Base-by-base conservation (phyloP, 2,329 filamentous ascomycete species). In the Colletotrichum tanaceti region DNA sequence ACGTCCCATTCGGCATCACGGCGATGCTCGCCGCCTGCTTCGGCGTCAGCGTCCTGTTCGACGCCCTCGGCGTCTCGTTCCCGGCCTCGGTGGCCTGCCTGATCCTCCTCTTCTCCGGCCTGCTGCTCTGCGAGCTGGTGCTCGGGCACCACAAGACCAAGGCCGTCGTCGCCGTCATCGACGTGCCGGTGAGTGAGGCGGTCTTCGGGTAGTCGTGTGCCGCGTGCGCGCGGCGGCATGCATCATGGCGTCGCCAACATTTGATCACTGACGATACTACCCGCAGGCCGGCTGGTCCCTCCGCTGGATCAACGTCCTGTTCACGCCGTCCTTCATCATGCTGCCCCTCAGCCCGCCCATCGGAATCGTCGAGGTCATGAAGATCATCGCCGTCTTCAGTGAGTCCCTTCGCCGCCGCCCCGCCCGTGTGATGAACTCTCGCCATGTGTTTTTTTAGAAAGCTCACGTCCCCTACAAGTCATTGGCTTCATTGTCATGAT, bases 321-420 rank as follows among this genome's bases (percentile, higher is more conserved):
- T 89, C 72, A 87, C 84, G 3, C 87, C 86, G 10, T 84, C 86
- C 0, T 90, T 90, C 77, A 82, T 89, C 9, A 79, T 88, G 35
- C 78, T 90, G 0, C 87, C 87, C 7, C 78, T 90, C 2, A 88
- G 86, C 71, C 82, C 86, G 1, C 71, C 82, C 0, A 86, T 89
- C 20, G 81, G 85, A 22, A 82, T 83, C 1, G 72, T 81, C 0
- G 87, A 90, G 72, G 85, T 89, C 14, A 81, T 82, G 46, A 88
- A 88, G 73, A 87, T 89, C 47, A 86, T 89, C 69, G 85, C 79
- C 28, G 84, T 90, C 1, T 89, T 89, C 73, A 72, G 87, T 88
- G 72, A 73, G 84, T 75, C 0, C 0, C 2, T 14, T 35, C 32
- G 32, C 32, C 7, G 5, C 9, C 6, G n/a, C 24, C 5, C 18